Percentiles rank a stretch among this genome's conserved stretches.
phyloP scores from a whole-genome alignment of 768 basidiomycete genomes.

The Mycena galopus region DNA sequence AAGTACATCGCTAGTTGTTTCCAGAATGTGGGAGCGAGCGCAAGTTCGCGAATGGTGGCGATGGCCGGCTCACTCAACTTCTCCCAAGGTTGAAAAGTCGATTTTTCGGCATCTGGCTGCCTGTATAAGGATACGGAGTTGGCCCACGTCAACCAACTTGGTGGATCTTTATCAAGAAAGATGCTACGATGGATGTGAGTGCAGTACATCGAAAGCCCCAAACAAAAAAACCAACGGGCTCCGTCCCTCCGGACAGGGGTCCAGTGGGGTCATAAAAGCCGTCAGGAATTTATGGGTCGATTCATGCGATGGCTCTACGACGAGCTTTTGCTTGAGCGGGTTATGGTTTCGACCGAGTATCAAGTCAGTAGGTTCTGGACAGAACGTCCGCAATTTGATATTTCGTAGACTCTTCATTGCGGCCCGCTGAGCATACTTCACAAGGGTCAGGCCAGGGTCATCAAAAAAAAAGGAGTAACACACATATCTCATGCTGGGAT shows the following conservation, averaged over 20 bases:
- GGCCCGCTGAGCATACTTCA: conserved; percentile 78
- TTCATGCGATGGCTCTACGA: conserved; percentile 62
- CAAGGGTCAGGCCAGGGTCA: conserved; percentile 4
- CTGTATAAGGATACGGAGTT: conserved; percentile 59
- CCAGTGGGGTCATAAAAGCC: conserved; percentile 66
- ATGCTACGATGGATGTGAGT: conserved; percentile 50
- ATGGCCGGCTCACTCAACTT: conserved; percentile 63
- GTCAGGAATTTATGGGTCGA: conserved; percentile 69
- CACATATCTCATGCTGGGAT: conserved; percentile 80
- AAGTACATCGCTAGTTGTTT: conserved; percentile 75
- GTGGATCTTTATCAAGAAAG: conserved; percentile 67
- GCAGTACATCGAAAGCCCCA: not conserved
- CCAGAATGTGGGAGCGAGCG: conserved; percentile 71
- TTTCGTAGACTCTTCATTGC: conserved; percentile 83
- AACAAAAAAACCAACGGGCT: conserved; percentile 58
- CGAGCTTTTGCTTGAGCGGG: conserved; percentile 69
- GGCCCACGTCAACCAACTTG: conserved; percentile 81
- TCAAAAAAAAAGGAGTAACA: conserved; percentile 37
- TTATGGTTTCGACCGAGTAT: conserved; percentile 74
- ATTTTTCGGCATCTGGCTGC: conserved; percentile 60
- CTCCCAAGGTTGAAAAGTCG: conserved; percentile 75
- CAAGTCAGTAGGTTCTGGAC: conserved; percentile 66
- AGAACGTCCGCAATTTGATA: conserved; percentile 85
- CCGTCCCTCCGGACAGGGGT: conserved; percentile 46
- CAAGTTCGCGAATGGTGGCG: conserved; percentile 62